These are phyloP conservation scores for Eucalyptus dawsonii DNA, from an alignment of 345 rosid species.

Conservation along the genomic window DNA sequence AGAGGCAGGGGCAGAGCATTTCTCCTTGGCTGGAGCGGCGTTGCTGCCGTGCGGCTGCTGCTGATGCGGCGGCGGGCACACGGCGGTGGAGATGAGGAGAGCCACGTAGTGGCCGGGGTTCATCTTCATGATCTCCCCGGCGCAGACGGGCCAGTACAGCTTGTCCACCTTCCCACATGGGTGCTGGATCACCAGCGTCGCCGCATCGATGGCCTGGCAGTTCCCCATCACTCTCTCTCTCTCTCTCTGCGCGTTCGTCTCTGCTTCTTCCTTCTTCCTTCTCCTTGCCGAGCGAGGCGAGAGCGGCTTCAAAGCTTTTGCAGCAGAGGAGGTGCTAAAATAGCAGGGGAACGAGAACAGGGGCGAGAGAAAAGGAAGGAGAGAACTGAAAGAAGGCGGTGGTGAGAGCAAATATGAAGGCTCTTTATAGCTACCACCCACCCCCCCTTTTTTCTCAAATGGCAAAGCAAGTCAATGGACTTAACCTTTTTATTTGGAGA, in stretches of 20 bases:
- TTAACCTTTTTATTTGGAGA: neutral
- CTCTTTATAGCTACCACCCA: constrained; percentile 27
- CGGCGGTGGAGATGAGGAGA: constrained; percentile 71
- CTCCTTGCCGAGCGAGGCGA: neutral
- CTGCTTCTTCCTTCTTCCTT: neutral
- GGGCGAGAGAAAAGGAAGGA: neutral
- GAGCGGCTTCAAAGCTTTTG: neutral
- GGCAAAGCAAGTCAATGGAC: neutral
- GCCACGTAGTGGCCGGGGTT: constrained; percentile 94
- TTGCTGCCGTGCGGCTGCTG: neutral
- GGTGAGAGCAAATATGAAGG: neutral
- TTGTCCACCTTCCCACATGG: constrained; percentile 70
- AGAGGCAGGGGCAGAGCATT: neutral
- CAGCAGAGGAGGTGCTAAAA: neutral
- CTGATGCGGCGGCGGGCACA: constrained; percentile 7
- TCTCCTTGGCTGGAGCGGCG: neutral
- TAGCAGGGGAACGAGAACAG: neutral
- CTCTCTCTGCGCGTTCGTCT: neutral
- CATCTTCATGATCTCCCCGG: constrained; percentile 60
- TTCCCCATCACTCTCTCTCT: constrained; percentile 49
- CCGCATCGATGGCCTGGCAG: constrained; percentile 84
- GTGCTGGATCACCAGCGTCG: constrained; percentile 62
- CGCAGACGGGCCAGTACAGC: constrained; percentile 47
- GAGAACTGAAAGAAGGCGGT: neutral
- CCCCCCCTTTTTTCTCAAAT: neutral